Evolutionary conservation across 345 rosid genomes (phyloP).

Genomic region (Eucalyptus tenuipes): DNA sequence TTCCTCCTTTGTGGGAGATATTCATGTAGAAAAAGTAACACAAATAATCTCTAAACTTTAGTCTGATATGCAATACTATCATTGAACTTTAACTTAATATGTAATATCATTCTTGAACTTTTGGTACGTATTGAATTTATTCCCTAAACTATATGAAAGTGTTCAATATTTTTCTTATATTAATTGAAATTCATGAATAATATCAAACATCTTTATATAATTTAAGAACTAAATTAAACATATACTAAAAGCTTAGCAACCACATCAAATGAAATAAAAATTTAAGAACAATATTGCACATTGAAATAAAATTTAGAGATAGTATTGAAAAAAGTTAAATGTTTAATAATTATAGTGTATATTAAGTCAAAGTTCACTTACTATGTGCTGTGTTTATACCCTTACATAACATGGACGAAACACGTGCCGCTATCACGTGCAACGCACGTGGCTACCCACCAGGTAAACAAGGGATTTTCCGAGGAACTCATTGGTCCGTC

Average conservation of each 20-base stretch:
- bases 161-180: no score
- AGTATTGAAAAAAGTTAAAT: not conserved
- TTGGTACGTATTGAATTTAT: not conserved
- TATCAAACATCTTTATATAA: not conserved
- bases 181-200: not conserved
- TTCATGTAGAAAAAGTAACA: no score
- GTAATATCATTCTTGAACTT: not conserved
- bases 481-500: not conserved
- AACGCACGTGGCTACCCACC: not conserved
- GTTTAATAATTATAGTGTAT: no score
- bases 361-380: no score
- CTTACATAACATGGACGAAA: not conserved
- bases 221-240: not conserved
- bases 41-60: not conserved
- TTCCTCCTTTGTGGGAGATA: not conserved
- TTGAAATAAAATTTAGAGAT: not conserved
- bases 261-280: not conserved
- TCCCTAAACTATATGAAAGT: not conserved
- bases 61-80: accelerated
- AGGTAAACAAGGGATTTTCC: not conserved
- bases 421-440: not conserved
- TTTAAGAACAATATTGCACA: no score
- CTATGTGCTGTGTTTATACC: no score
- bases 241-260: not conserved
- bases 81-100: not conserved